A percentile compares a stretch with the other conserved stretches of the same genome.
Evolutionary conservation across 768 basidiomycete species (phyloP).

Genomic region (Hortiboletus campestris): DNA sequence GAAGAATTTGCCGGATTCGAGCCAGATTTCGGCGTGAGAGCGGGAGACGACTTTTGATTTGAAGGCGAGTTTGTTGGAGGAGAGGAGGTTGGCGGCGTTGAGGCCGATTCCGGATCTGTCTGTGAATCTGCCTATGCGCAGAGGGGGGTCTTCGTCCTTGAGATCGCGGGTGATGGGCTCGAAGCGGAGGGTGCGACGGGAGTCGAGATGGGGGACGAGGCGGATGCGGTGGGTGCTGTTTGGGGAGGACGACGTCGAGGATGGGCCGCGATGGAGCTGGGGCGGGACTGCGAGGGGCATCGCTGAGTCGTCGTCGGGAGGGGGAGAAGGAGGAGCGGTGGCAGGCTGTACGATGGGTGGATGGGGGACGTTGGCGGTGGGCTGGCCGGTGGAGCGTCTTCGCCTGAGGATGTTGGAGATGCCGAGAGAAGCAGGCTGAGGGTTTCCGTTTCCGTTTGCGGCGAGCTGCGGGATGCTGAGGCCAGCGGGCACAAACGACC

Average conservation of each 20-base stretch:
- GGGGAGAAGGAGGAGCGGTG: conserved; percentile 14
- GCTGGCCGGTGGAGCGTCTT: conserved; percentile 61
- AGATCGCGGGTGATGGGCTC: conserved; percentile 91
- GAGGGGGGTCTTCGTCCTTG: conserved; percentile 58
- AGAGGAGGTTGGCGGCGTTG: conserved; percentile 63
- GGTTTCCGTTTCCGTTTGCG: conserved; percentile 24
- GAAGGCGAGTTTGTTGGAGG: conserved; percentile 88
- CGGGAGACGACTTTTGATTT: conserved; percentile 93
- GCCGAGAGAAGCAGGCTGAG: conserved; percentile 38
- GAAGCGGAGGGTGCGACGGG: conserved; percentile 83
- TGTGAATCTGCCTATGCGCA: conserved; percentile 94
- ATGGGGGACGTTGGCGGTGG: conserved; percentile 30
- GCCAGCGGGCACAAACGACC: conserved; percentile 39
- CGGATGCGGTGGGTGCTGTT: conserved; percentile 69
- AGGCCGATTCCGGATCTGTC: conserved; percentile 73
- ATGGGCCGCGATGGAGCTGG: conserved; percentile 19
- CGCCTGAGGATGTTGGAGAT: conserved; percentile 65
- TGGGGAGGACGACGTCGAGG: conserved; percentile 18
- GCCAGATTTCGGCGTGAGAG: conserved; percentile 94
- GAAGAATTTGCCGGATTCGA: conserved; percentile 69
- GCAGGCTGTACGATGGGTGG: neutral
- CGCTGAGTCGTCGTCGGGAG: conserved; percentile 3
- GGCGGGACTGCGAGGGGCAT: conserved; percentile 22
- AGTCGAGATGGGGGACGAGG: conserved; percentile 93
- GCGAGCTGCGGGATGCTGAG: conserved; percentile 36